A percentile compares a stretch with the other conserved stretches of the same genome.
Conservation (phyloP, 257 asterid genomes). For the Buddleja alternifolia region DNA sequence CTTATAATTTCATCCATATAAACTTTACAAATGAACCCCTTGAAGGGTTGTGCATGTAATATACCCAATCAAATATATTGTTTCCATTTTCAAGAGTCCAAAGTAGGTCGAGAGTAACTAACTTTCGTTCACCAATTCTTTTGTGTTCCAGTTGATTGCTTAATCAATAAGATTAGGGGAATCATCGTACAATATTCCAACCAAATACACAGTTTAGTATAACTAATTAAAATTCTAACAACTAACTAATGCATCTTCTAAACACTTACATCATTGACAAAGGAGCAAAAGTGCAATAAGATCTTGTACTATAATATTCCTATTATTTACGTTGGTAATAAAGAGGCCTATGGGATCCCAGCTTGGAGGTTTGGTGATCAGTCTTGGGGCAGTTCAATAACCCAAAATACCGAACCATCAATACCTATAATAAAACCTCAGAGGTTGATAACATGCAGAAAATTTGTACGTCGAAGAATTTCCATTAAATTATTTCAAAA, state of each 20-base stretch:
- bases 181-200: slow-evolving; percentile 17
- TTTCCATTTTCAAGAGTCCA: no score
- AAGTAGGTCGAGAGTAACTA: no score
- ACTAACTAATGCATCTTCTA: slow-evolving; percentile 10
- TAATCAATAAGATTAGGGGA: neutral
- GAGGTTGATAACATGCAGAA: no score
- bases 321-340: neutral
- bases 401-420: neutral
- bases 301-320: slow-evolving; percentile 9
- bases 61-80: no score
- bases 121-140: neutral
- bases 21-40: no score
- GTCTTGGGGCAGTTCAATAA: slow-evolving; percentile 21
- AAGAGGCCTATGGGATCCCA: slow-evolving; percentile 4
- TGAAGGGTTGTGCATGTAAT: no score
- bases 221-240: slow-evolving; percentile 10
- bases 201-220: slow-evolving; percentile 2
- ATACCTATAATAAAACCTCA: no score
- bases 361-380: slow-evolving; percentile 2
- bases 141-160: neutral
- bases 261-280: slow-evolving; percentile 5
- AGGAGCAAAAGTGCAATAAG: neutral
- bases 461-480: no score
- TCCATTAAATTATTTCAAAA: no score
- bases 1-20: no score